Evolutionary conservation across 2,329 filamentous ascomycete species (phyloP).

Genomic region (Mollisia scopiformis): DNA sequence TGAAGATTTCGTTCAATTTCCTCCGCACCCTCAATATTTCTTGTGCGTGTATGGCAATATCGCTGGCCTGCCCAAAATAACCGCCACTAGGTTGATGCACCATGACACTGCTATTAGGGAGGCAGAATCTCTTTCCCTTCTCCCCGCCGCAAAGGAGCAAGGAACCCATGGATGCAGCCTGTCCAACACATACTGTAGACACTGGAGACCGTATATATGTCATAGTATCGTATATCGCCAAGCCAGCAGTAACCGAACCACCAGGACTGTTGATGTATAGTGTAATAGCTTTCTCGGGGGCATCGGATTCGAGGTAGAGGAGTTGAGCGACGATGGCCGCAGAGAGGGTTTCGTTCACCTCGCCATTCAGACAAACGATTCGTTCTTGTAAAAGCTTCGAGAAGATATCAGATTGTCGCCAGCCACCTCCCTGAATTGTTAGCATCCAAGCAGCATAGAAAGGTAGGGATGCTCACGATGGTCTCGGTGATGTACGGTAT

Average conservation of each 20-base stretch:
- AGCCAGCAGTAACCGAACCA: constrained; percentile 84
- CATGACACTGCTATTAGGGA: constrained; percentile 96
- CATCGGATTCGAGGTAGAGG: constrained; percentile 96
- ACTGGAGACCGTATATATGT: constrained; percentile 92
- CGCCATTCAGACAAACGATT: constrained; percentile 90
- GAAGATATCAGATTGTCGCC: constrained; percentile 80
- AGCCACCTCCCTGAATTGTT: constrained; percentile 66
- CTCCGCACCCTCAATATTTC: constrained; percentile 88
- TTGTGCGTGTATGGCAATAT: constrained; percentile 96
- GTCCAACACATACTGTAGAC: constrained; percentile 91
- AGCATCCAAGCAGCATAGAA: constrained; percentile 28
- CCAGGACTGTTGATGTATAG: constrained; percentile 98
- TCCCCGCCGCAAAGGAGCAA: constrained; percentile 86
- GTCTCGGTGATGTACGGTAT: constrained; percentile 58
- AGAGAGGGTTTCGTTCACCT: constrained; percentile 86
- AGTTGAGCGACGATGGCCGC: constrained; percentile 96
- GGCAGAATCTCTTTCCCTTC: constrained; percentile 80
- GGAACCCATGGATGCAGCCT: constrained; percentile 93
- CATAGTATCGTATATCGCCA: constrained; percentile 99
- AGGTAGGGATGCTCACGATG: constrained; percentile 49
- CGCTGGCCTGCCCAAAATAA: constrained; percentile 66
- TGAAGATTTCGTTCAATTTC: constrained; percentile 90
- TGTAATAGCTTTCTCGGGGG: constrained; percentile 90
- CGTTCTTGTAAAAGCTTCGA: constrained; percentile 84
- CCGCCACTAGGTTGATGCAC: constrained; percentile 91